Evolutionary conservation across 2,329 filamentous ascomycete species (phyloP).

Genomic region (Fusarium sterilihyphosum): DNA sequence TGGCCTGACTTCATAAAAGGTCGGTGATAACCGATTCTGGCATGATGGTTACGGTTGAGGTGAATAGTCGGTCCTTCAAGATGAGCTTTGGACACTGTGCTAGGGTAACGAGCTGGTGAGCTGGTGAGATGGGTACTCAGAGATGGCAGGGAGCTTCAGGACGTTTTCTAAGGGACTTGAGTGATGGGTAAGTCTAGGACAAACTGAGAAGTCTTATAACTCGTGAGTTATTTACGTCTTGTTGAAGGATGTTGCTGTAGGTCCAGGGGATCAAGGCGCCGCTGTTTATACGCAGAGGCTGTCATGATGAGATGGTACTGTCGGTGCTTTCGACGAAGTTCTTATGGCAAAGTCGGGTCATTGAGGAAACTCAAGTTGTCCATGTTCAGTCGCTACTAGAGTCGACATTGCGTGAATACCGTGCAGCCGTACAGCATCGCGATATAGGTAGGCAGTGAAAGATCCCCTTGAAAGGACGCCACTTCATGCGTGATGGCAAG

Average conservation of each 20-base stretch:
- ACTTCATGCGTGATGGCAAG: not conserved
- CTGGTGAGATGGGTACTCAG: not conserved
- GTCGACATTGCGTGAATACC: not conserved
- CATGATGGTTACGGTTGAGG: not conserved
- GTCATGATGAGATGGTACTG: not conserved
- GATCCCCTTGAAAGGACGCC: too few species aligned
- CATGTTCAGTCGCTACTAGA: not conserved
- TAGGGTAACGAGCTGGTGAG: not conserved
- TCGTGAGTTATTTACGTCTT: too few species aligned
- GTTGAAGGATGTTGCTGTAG: not conserved
- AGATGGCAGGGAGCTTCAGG: too few species aligned
- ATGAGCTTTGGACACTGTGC: not conserved
- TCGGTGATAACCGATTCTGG: not conserved
- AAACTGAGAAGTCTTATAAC: not conserved
- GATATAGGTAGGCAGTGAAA: not conserved
- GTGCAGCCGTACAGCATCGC: not conserved
- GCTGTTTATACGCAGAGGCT: too few species aligned
- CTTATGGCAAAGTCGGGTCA: not conserved
- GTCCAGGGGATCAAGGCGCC: not conserved
- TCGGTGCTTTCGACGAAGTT: not conserved
- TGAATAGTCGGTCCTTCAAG: not conserved
- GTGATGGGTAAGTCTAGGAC: not conserved
- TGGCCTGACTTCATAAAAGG: conserved; percentile 7
- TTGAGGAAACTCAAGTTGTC: not conserved
- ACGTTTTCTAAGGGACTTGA: not conserved